Percentiles rank a stretch among this genome's conserved stretches.
phyloP scores from a whole-genome alignment of 208 protist species.

The Porcisia hertigi region DNA sequence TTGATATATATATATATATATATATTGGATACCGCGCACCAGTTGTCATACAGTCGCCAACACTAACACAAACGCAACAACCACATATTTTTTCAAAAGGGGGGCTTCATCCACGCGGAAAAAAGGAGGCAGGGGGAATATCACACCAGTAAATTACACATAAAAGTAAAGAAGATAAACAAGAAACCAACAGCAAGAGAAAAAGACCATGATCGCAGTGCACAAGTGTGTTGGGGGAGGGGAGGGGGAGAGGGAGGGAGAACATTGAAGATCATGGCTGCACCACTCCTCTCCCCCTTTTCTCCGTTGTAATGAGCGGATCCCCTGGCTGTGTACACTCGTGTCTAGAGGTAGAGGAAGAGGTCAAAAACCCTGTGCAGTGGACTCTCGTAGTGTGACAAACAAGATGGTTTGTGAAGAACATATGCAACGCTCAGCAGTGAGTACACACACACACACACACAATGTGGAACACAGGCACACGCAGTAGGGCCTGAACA shows the following conservation, averaged over 20 bases:
- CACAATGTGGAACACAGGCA: not conserved
- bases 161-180: conserved; percentile 3
- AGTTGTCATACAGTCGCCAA: no score
- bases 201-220: not conserved
- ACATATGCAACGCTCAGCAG: not conserved
- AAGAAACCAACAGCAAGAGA: not conserved
- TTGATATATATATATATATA: no score
- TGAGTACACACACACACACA: not conserved
- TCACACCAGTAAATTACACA: no score
- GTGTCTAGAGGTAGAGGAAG: not conserved
- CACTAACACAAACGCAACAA: no score
- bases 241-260: no score
- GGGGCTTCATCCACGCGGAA: not conserved
- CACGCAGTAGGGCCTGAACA: not conserved
- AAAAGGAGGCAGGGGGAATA: not conserved
- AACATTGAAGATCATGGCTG: not conserved
- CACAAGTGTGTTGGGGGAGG: not conserved
- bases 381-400: not conserved
- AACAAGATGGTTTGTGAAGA: not conserved
- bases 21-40: no score
- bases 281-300: no score
- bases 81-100: no score
- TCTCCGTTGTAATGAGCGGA: not conserved
- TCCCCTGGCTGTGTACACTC: no score
- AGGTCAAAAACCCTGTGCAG: not conserved